Base-by-base conservation (phyloP, 176 grass and related monocot genomes). In the Poa annua region DNA sequence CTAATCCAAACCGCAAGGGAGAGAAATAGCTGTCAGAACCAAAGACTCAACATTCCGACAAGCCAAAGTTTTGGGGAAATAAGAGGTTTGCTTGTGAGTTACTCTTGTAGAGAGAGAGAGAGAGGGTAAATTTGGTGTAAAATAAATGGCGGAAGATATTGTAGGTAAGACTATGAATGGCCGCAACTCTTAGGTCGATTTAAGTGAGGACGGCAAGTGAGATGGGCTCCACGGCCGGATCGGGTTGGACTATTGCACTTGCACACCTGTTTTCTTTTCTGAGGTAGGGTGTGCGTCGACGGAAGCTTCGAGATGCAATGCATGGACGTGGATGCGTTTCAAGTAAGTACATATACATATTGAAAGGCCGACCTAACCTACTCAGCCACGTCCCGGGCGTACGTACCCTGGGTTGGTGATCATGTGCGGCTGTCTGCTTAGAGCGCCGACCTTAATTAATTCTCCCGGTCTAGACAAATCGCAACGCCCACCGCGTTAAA, bases 181-280 rank as follows among this genome's bases (percentile, higher is more conserved):
- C 69, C 69, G 42, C 42, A 72, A 49, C 42, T 72, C 69, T 72
- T 72, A 72, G 69, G 69, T 72, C 13, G 69, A 72, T 49, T 72
- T 1, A 26, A 63, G 12, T 11, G 3, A 69, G 35, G 66, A 45
- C 68, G 24, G 12, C 25, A 26, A 47, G 21, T 11, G 68, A 48
- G 42, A 3, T 25, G 41, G 68, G 68, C 41, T 71, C 69, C 69
- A 48, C 42, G 42, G 13, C 69, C 42, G 13, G 69, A 25, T 71
- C 41, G 69, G 69, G 69, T 72, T 29, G 69, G 69, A 72, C 42
- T 26, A 71, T 71, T 22, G 14, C 69, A 72, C 69, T 72, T 49
- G 38, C 36, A 21, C 66, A 70, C 38, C 65, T 3, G 38, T 8
- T 38, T 67, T 39, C 64, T 12, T 12, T 45, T 12, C 44, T 11